Evolutionary conservation across 768 basidiomycete species (phyloP).

Genomic region (Boletus rubroflammeus): DNA sequence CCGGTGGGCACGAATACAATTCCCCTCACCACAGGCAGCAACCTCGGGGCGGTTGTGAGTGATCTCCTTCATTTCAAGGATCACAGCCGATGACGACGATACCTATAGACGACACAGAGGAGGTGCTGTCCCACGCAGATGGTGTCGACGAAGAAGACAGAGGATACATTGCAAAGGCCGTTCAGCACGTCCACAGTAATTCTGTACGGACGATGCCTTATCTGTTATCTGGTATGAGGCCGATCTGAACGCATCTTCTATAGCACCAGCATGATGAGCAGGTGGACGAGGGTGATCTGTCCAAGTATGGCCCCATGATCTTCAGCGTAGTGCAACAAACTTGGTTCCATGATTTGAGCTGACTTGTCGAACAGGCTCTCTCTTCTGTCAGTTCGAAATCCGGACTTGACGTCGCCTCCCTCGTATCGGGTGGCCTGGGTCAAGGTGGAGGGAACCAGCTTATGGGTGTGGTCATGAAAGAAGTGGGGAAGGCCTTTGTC

Average conservation of each 20-base stretch:
- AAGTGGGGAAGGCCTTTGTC: constrained; percentile 72
- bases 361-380: constrained; percentile 17
- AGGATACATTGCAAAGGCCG: constrained; percentile 14
- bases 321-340: constrained; percentile 3
- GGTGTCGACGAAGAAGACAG: constrained; percentile 4
- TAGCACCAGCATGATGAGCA: constrained; percentile 18
- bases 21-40: constrained; percentile 44
- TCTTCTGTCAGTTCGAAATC: constrained; percentile 11
- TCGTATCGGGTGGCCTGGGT: constrained; percentile 35
- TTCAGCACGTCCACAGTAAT: constrained; percentile 23
- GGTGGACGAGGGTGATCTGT: constrained; percentile 6
- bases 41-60: constrained; percentile 25
- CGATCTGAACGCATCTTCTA: not conserved
- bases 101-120: constrained; percentile 55
- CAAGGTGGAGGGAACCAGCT: constrained; percentile 55
- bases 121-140: constrained; percentile 53
- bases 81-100: constrained; percentile 6
- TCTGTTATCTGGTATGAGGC: not conserved
- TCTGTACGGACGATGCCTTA: constrained; percentile 4
- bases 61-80: not conserved
- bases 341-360: not conserved
- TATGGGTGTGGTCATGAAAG: constrained; percentile 83
- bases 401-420: constrained; percentile 33
- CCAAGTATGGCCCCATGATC: constrained; percentile 23
- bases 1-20: constrained; percentile 66